Evolutionary conservation across 768 basidiomycete species (phyloP), one percentile per base, ranked within the genome.

Genomic region (Tulasnella sp.): DNA sequence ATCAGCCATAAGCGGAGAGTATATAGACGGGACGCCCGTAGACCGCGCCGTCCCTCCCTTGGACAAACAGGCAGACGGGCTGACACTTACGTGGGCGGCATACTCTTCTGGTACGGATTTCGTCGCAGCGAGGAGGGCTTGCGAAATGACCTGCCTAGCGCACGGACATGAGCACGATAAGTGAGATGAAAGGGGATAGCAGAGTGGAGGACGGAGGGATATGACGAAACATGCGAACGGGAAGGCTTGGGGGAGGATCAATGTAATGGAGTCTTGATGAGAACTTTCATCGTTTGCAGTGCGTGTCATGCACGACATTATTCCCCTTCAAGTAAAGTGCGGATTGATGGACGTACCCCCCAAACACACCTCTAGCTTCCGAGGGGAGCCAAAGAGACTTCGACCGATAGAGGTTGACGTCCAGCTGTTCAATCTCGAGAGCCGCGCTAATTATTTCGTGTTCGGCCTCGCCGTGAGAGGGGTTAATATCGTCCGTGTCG

Each of bases 81-180:
- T 27, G 31, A 36, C 15, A 69, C 86, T 72, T 65, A 88, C 87
- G 70, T 91, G 85, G 29, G 88, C 69, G 23, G 75, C 77, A 67
- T 77, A 86, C 14, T 70, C 73, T 9, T 80, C 72, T 41, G 79
- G 71, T 0, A 91, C 84, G 51, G 81, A 80, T 59, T 81, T 82
- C 12, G 85, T 87, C 1, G 88, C 88, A 2, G 85, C 77, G 11
- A 87, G 83, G 27, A 91, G 70, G 4, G 87, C 89, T 65, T 91
- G 88, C 35, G 84, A 87, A 62, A 92, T 88, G 57, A 91, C 88
- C 68, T 90, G 86, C 37, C 52, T 54, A 32, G 23, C 25, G 27
- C 29, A 25, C 46, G 46, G 50, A 51, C 32, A 51, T 35, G 36
- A 25, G 52, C 27, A 19, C 21, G 52, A 54, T 54, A 54, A 54